Evolutionary conservation across 2,329 filamentous ascomycete genomes (phyloP).

Genomic region (Pyrenochaeta sp.): DNA sequence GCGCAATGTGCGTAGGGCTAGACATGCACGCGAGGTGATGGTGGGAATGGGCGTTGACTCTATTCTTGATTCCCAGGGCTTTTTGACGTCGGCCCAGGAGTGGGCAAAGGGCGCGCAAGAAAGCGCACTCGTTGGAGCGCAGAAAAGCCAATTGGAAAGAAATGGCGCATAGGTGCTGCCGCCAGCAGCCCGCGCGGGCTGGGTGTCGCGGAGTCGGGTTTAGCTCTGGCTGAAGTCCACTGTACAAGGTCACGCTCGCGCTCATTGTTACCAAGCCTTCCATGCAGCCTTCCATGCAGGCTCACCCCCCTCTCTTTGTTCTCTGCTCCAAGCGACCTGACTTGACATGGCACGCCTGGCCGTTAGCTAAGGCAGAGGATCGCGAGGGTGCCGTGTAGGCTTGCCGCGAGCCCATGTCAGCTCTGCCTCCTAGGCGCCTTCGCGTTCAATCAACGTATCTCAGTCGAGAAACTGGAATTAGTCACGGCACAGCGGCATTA

Average conservation of each 20-base stretch:
- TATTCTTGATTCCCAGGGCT: not conserved
- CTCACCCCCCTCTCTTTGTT: not conserved
- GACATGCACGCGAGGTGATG: not conserved
- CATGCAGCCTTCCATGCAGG: conserved; percentile 10
- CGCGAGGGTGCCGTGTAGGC: not conserved
- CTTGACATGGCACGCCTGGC: not conserved
- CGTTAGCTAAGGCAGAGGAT: not conserved
- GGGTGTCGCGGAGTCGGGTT: not conserved
- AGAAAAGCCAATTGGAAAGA: not conserved
- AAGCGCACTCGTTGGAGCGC: not conserved
- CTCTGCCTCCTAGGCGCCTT: too few relatives aligned
- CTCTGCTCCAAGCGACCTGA: not conserved
- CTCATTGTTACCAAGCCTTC: not conserved
- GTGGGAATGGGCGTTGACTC: not conserved
- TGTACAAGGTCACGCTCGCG: conserved; percentile 3
- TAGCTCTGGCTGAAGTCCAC: not conserved
- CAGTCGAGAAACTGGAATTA: too few relatives aligned
- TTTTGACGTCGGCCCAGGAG: not conserved
- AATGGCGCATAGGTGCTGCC: not conserved
- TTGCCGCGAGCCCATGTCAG: not conserved
- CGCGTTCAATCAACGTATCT: too few relatives aligned
- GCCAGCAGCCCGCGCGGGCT: not conserved
- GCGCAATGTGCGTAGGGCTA: not conserved
- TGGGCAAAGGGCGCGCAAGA: too few relatives aligned
- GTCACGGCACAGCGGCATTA: not conserved